Conservation (phyloP, 2,329 filamentous ascomycete species). For the Ophiostoma ulmi region DNA sequence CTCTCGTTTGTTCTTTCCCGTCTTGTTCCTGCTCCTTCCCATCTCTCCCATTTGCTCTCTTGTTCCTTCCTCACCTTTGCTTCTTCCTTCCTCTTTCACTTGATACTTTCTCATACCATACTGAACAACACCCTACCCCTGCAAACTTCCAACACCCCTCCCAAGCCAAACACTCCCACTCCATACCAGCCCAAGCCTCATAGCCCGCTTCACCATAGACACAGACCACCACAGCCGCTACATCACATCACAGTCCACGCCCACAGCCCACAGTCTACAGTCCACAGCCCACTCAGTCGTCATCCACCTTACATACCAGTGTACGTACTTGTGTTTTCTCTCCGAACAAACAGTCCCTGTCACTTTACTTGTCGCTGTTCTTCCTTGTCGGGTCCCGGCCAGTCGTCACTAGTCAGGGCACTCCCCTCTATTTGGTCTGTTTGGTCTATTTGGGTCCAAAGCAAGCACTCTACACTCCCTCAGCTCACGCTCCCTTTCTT, state of each 20-base stretch:
- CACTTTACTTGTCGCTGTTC: not conserved
- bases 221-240: not conserved
- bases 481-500: conserved; percentile 6
- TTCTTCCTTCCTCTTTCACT: not conserved
- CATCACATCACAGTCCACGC: not conserved
- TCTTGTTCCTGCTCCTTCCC: not conserved
- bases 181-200: not conserved
- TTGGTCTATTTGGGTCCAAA: not conserved
- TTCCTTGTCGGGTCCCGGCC: not conserved
- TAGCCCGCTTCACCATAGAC: conserved; percentile 1
- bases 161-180: not conserved
- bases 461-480: not conserved
- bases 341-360: conserved; percentile 5
- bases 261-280: not conserved
- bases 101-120: not conserved
- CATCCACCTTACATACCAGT: conserved; percentile 13
- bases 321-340: conserved; percentile 3
- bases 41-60: not conserved
- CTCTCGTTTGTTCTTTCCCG: not conserved
- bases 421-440: not conserved
- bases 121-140: not conserved
- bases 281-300: conserved; percentile 8
- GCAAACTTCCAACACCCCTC: not conserved
- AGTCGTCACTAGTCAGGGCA: conserved; percentile 16
- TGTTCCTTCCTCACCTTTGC: not conserved